phyloP scores from a whole-genome alignment of 495 filamentous ascomycete species.

The Penicillium ochrochloron region DNA sequence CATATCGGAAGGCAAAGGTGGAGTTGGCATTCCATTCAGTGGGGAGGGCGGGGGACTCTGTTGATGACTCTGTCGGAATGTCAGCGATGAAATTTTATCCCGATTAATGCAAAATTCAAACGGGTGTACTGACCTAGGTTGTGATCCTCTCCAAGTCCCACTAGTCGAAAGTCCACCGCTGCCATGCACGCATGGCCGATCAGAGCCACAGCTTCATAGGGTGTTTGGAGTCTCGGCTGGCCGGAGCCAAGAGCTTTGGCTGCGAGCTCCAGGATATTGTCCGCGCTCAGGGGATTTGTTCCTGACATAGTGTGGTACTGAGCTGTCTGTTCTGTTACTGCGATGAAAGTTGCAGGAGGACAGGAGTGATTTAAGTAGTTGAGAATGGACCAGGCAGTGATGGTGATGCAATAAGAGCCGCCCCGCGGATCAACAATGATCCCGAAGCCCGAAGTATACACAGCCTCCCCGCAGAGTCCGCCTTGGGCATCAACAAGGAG shows the following conservation, averaged over 20 bases:
- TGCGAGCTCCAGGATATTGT: conserved; percentile 42
- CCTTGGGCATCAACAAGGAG: conserved; percentile 7
- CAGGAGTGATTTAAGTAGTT: not conserved
- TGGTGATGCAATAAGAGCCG: conserved; percentile 9
- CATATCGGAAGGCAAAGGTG: conserved; percentile 81
- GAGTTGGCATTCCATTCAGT: conserved; percentile 76
- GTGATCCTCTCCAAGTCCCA: conserved; percentile 83
- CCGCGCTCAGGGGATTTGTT: conserved; percentile 28
- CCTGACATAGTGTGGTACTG: conserved; percentile 30
- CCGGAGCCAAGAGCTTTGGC: conserved; percentile 36
- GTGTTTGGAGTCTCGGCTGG: conserved; percentile 64
- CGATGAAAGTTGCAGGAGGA: not conserved
- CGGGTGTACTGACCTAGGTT: conserved; percentile 55
- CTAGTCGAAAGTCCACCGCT: conserved; percentile 77
- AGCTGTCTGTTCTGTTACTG: not conserved
- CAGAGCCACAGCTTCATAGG: conserved; percentile 85
- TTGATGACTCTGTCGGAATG: conserved; percentile 47
- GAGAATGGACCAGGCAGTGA: conserved; percentile 1
- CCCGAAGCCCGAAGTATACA: conserved; percentile 6
- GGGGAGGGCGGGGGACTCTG: conserved; percentile 65
- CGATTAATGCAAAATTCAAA: not conserved
- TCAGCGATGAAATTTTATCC: conserved; percentile 10
- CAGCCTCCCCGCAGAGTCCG: conserved; percentile 1
- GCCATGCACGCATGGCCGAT: conserved; percentile 83
- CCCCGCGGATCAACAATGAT: conserved; percentile 10